Evolutionary conservation across 108 stramenopile species (phyloP).

Genomic region (Fragilaria crotonensis): DNA sequence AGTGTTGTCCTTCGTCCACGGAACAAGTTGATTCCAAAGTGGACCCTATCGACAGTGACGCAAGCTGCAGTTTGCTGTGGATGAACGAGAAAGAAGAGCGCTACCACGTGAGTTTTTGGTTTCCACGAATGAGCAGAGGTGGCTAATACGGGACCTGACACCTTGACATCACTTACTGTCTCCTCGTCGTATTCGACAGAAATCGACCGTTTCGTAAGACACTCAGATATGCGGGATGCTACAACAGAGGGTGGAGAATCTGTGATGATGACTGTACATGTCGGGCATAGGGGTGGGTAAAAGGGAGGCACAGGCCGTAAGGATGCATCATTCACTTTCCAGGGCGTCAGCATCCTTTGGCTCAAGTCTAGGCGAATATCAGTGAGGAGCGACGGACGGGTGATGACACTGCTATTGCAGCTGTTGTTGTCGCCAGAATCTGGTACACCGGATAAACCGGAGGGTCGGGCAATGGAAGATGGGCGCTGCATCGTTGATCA

Average conservation of each 20-base stretch:
- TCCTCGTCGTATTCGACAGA: slow-evolving; percentile 55
- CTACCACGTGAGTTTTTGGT: background rate
- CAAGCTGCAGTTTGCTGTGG: slow-evolving; percentile 22
- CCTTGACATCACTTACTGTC: slow-evolving; percentile 9
- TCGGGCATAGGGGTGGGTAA: slow-evolving; percentile 34
- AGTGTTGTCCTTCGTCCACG: slow-evolving; percentile 1
- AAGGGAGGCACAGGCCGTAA: slow-evolving; percentile 24
- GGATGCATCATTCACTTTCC: slow-evolving; percentile 27
- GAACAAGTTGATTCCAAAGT: slow-evolving; percentile 29
- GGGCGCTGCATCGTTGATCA: too few relatives aligned
- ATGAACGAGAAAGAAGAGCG: background rate
- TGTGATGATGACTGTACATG: slow-evolving; percentile 16
- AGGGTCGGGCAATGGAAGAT: too few relatives aligned
- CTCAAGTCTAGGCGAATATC: background rate
- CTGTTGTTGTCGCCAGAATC: too few relatives aligned
- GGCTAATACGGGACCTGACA: background rate
- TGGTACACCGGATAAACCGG: too few relatives aligned
- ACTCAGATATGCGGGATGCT: slow-evolving; percentile 40
- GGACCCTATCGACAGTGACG: slow-evolving; percentile 37
- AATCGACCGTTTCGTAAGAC: slow-evolving; percentile 33
- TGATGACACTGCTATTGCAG: too few relatives aligned
- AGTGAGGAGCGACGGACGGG: background rate
- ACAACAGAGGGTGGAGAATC: slow-evolving; percentile 49
- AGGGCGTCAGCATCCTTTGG: slow-evolving; percentile 1
- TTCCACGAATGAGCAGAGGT: background rate